phyloP scores from a whole-genome alignment of 345 rosid species.

The Aegle marmelos region DNA sequence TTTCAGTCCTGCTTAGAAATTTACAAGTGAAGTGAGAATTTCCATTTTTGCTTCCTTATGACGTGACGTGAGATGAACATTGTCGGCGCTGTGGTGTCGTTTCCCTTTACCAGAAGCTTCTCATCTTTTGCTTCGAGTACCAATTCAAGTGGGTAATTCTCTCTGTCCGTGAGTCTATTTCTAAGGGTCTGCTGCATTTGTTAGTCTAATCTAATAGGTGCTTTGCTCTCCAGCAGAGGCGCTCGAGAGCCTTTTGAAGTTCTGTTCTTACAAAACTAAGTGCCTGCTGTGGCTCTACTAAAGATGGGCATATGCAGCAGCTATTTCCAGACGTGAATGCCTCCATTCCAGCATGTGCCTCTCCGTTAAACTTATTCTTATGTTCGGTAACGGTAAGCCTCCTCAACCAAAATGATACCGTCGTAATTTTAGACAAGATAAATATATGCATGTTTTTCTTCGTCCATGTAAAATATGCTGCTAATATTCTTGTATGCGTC shows the following conservation, averaged over 20 bases:
- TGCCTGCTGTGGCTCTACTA: constrained; percentile 24
- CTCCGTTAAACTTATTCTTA: constrained; percentile 23
- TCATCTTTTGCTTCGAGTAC: constrained; percentile 36
- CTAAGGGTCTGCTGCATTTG: not conserved
- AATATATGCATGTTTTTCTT: not conserved
- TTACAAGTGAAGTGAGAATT: no score
- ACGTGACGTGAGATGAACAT: no score
- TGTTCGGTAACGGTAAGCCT: constrained; percentile 21
- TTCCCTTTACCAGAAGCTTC: constrained; percentile 10
- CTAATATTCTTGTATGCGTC: not conserved
- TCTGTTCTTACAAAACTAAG: constrained; percentile 29
- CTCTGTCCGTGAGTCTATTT: not conserved
- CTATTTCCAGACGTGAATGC: constrained; percentile 28
- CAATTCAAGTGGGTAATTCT: constrained; percentile 40
- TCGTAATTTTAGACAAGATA: not conserved
- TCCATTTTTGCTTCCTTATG: no score
- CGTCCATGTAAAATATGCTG: not conserved
- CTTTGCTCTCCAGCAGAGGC: constrained; percentile 6
- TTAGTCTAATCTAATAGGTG: not conserved
- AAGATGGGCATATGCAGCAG: constrained; percentile 24
- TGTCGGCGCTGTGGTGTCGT: not conserved
- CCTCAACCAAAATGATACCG: not conserved
- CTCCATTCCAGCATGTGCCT: constrained; percentile 20
- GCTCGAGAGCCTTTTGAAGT: constrained; percentile 13
- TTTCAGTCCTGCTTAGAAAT: no score